A percentile compares a stretch with the other conserved stretches of the same genome.
phyloP scores from a whole-genome alignment of 352 stramenopile species.

The Phytopythium mirpurense region DNA sequence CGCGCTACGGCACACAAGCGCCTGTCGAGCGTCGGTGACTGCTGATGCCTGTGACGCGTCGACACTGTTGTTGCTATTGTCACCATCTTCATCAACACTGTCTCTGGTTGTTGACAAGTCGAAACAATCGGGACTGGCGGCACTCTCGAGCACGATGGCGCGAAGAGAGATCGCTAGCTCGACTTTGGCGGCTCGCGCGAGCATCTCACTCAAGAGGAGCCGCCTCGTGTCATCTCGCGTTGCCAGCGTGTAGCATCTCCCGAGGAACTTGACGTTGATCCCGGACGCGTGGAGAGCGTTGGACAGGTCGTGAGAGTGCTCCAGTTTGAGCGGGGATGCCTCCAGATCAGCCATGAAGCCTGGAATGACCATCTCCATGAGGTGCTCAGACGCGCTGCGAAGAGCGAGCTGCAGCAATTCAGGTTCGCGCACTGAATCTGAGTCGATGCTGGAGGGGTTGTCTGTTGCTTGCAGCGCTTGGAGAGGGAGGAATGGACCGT shows the following conservation, averaged over 20 bases:
- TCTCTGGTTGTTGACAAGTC: neutral
- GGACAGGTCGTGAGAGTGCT: slow-evolving; percentile 39
- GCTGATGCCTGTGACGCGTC: no score
- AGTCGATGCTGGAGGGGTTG: neutral
- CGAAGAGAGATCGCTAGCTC: slow-evolving; percentile 36
- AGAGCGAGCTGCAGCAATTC: slow-evolving; percentile 31
- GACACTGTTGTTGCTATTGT: neutral
- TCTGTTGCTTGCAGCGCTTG: neutral
- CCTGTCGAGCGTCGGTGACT: neutral
- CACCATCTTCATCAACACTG: neutral
- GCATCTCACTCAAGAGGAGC: slow-evolving; percentile 49
- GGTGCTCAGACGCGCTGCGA: slow-evolving; percentile 28
- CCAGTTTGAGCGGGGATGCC: slow-evolving; percentile 14
- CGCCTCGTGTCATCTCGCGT: slow-evolving; percentile 36
- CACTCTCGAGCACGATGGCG: slow-evolving; percentile 18
- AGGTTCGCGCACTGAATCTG: slow-evolving; percentile 17
- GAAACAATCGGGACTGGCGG: neutral
- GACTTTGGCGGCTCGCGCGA: slow-evolving; percentile 53
- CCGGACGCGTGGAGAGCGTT: slow-evolving; percentile 37
- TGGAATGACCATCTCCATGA: slow-evolving; percentile 35
- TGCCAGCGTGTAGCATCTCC: slow-evolving; percentile 44
- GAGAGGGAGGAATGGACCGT: slow-evolving; percentile 23
- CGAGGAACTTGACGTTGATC: slow-evolving; percentile 55
- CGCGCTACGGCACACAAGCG: slow-evolving; percentile 14
- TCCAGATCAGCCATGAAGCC: slow-evolving; percentile 44